Base-by-base conservation (phyloP, 345 rosid species). In the Citrus sinensis region DNA sequence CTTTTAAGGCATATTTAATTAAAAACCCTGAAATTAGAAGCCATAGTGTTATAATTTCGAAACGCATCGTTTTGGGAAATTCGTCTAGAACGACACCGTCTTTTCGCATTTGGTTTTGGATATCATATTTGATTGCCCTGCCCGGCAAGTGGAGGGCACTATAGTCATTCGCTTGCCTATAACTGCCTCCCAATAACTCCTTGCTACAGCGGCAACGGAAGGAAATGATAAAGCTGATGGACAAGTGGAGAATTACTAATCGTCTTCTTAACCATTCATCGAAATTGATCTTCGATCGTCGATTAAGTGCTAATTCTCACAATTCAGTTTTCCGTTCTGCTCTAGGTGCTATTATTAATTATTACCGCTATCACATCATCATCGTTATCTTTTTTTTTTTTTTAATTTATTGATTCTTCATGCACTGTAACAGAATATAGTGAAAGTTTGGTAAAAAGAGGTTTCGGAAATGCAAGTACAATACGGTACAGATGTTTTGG, bases 171-270 rank as follows among this genome's bases (percentile, higher is more conserved):
- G 63, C 40, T 55, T 42, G 4, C 32, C 1, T 17, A 5, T 54
- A 65, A 54, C 63, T 13, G 11, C 8, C 20, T 35, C 3, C 22
- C 3, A 5, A 9, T 8, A 19, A 67, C 19, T 22, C 55, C 49
- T 30, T 40, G 13, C 75, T 58, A 19, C 22, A 67, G 56, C 24
- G 24, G 51, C 24, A 54, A 54, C 4, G 20, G 34, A 30, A 11
- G 7, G 76, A 16, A 42, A 71, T 29, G 81, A 77, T 70, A 73
- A 89, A 24, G 81, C 77, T 67, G 66, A 89, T 88, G 87, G 87
- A 88, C 83, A 92, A 73, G 76, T 86, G 74, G 83, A 88, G 87
- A 86, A 87, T 81, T 71, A 58, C 87, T 16, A 80, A 71, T 75
- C 85, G 83, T 19, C 35, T 85, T 27, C 56, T 87, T 46, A 81